phyloP scores from a whole-genome alignment of 2,329 filamentous ascomycete species.

The Cercospora brassicicola region DNA sequence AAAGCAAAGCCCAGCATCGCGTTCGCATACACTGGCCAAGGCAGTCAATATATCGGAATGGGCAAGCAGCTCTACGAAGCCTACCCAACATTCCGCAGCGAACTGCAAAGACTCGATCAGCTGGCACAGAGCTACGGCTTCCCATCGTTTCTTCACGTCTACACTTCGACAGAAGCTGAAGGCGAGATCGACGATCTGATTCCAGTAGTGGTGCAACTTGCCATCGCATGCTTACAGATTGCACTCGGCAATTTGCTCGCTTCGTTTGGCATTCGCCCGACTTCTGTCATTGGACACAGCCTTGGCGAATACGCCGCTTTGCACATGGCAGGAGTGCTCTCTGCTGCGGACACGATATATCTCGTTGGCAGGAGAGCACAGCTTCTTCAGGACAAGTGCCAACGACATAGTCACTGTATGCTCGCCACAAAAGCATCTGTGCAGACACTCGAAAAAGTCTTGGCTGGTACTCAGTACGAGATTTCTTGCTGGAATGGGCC shows the following conservation, averaged over 20 bases:
- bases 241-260: slow-evolving; percentile 12
- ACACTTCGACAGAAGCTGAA: background rate
- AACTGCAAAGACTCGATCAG: background rate
- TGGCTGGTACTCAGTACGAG: background rate
- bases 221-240: slow-evolving; percentile 9
- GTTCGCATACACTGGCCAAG: slow-evolving; percentile 46
- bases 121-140: background rate
- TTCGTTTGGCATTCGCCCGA: slow-evolving; percentile 1
- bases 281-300: slow-evolving; percentile 29
- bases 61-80: slow-evolving; percentile 17
- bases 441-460: background rate
- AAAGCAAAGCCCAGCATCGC: slow-evolving; percentile 30
- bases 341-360: slow-evolving; percentile 31
- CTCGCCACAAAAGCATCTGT: slow-evolving; percentile 22
- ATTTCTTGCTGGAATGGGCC: slow-evolving; percentile 34
- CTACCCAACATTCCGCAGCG: background rate
- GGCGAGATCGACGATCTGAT: background rate
- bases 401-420: slow-evolving; percentile 31
- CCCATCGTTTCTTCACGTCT: background rate
- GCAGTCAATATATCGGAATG: slow-evolving; percentile 33
- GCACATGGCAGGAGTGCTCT: slow-evolving; percentile 20
- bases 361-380: slow-evolving; percentile 40
- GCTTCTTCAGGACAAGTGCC: slow-evolving; percentile 34
- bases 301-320: slow-evolving; percentile 21
- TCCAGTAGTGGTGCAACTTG: background rate